Evolutionary conservation across 495 filamentous ascomycete genomes (phyloP).

Genomic region (Aspergillus taichungensis): DNA sequence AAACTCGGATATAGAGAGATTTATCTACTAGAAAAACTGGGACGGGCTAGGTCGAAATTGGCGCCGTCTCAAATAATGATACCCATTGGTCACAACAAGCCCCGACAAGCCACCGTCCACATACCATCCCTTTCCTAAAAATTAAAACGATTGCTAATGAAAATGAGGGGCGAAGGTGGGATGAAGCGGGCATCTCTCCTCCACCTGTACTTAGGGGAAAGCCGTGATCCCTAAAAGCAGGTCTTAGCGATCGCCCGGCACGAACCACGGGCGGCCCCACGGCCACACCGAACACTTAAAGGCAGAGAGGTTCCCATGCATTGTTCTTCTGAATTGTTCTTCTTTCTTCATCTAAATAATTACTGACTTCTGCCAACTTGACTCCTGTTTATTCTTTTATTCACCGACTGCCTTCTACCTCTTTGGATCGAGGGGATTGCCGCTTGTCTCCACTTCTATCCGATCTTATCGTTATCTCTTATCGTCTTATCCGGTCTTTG

Average conservation of each 20-base stretch:
- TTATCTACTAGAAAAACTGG: too few species aligned
- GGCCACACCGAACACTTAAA: constrained; percentile 12
- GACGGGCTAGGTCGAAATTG: neutral
- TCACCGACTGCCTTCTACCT: too few species aligned
- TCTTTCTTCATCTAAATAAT: neutral
- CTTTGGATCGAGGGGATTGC: too few species aligned
- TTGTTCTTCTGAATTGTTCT: neutral
- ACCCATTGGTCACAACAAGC: neutral
- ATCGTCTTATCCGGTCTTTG: neutral
- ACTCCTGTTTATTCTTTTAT: constrained; percentile 3
- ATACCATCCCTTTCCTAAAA: neutral
- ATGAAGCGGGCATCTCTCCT: constrained; percentile 33
- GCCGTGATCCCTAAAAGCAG: constrained; percentile 42
- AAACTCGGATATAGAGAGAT: too few species aligned
- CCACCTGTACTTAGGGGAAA: constrained; percentile 46
- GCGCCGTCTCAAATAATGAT: constrained; percentile 1
- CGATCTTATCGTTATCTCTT: neutral
- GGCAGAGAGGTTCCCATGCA: neutral
- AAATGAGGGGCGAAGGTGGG: constrained; percentile 11
- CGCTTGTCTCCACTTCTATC: too few species aligned
- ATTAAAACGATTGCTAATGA: constrained; percentile 16
- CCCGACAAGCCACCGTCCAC: too few species aligned
- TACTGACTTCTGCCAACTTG: neutral
- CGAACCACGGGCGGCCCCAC: constrained; percentile 11
- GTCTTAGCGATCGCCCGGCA: constrained; percentile 32